Percentiles rank a stretch among this genome's conserved stretches.
Evolutionary conservation across 2,329 filamentous ascomycete species (phyloP).

Genomic region (Diaporthe ampelina): DNA sequence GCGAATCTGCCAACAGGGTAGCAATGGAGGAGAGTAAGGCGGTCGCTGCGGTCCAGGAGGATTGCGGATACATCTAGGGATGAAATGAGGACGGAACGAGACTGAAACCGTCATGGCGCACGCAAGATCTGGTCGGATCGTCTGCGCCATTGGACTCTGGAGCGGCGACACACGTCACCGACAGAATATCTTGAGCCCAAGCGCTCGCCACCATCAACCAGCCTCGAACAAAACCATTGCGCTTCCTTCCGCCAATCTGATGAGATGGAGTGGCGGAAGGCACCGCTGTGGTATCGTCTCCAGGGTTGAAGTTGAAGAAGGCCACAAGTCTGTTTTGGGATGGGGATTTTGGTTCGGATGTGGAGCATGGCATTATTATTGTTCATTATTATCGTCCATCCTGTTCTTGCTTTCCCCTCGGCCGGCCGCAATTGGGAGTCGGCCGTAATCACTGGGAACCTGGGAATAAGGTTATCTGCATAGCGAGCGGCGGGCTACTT

Average conservation of each 20-base stretch:
- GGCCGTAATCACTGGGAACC: conserved; percentile 14
- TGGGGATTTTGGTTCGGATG: background rate
- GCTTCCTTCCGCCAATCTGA: background rate
- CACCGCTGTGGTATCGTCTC: background rate
- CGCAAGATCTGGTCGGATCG: background rate
- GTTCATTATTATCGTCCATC: background rate
- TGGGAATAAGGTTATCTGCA: conserved; percentile 17
- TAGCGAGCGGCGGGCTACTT: conserved; percentile 33
- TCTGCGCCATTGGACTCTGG: background rate
- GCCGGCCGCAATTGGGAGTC: background rate
- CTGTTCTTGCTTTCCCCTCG: background rate
- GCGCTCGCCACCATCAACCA: background rate
- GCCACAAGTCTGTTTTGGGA: background rate
- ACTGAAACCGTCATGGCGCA: background rate
- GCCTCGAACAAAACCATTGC: too few relatives aligned
- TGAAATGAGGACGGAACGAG: background rate
- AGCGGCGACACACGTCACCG: background rate
- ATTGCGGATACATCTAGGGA: conserved; percentile 35
- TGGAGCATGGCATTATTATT: conserved; percentile 3
- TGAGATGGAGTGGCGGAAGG: background rate
- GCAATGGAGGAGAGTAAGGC: conserved; percentile 16
- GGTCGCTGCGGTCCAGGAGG: conserved; percentile 13
- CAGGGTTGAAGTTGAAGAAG: background rate
- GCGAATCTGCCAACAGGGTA: conserved; percentile 44
- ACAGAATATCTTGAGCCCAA: background rate